phyloP scores from a whole-genome alignment of 176 grass and related monocot genomes.

The Echinochloa phyllopogon region DNA sequence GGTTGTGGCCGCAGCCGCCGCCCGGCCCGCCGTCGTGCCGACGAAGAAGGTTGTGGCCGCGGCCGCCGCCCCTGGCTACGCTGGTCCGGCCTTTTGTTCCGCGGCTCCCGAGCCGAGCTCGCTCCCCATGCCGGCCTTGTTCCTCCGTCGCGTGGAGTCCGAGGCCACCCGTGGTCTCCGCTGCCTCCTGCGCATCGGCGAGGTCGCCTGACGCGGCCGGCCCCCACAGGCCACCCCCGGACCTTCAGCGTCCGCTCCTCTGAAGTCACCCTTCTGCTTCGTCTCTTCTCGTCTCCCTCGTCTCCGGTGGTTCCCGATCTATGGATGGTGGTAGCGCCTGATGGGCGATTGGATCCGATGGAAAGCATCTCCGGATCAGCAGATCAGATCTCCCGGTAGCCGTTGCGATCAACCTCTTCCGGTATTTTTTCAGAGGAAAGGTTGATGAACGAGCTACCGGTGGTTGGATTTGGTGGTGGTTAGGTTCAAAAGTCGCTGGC shows the following conservation, averaged over 20 bases:
- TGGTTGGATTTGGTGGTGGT: conserved; percentile 54
- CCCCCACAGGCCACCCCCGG: background rate
- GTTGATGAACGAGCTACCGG: conserved; percentile 28
- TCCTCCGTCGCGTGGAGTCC: conserved; percentile 31
- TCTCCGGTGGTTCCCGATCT: background rate
- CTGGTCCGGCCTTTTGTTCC: conserved; percentile 51
- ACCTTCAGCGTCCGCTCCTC: background rate
- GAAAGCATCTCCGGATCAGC: conserved; percentile 39
- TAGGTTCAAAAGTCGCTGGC: conserved; percentile 22
- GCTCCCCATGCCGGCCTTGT: conserved; percentile 50
- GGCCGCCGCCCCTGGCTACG: background rate
- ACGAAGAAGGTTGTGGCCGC: conserved; percentile 3
- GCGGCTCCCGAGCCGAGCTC: conserved; percentile 73
- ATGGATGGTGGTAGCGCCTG: background rate
- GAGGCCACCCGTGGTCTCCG: conserved; percentile 60
- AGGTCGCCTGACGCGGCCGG: conserved; percentile 40
- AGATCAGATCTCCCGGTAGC: conserved; percentile 38
- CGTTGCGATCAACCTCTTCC: conserved; percentile 49
- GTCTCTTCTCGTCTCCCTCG: background rate
- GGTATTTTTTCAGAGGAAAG: conserved; percentile 75
- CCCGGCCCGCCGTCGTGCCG: background rate
- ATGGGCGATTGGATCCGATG: conserved; percentile 23
- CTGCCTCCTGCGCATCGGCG: conserved; percentile 62
- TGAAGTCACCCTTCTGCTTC: background rate
- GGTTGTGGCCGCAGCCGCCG: background rate